A percentile compares a stretch with the other conserved stretches of the same genome.
phyloP scores from a whole-genome alignment of 768 basidiomycete genomes.

The Phanerochaete carnosa region DNA sequence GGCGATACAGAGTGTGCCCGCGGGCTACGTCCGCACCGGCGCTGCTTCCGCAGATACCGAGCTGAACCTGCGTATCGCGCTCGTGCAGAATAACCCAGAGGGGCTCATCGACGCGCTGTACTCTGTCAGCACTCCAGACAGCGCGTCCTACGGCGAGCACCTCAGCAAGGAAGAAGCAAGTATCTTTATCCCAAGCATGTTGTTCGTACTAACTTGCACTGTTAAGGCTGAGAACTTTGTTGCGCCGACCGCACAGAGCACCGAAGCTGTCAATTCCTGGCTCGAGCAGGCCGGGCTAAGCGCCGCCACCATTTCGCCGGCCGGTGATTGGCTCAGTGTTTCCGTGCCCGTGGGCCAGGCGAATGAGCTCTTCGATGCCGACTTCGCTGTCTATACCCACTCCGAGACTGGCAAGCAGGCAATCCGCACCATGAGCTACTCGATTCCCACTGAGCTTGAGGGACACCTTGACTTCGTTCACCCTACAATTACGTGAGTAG shows the following conservation, averaged over 20 bases:
- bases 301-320: conserved; percentile 20
- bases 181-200: not conserved
- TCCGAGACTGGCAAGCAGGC: conserved; percentile 17
- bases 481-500: conserved; percentile 28
- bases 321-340: conserved; percentile 26
- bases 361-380: conserved; percentile 25
- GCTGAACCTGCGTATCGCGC: conserved; percentile 26
- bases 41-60: conserved; percentile 15
- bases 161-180: conserved; percentile 26
- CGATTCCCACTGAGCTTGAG: conserved; percentile 25
- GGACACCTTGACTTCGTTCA: conserved; percentile 28
- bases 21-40: conserved; percentile 15
- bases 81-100: conserved; percentile 21
- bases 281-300: conserved; percentile 21
- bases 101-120: conserved; percentile 26
- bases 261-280: conserved; percentile 24
- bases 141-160: conserved; percentile 18
- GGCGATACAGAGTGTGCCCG: conserved; percentile 7
- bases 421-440: conserved; percentile 31
- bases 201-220: not conserved
- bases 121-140: conserved; percentile 20
- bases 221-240: conserved; percentile 24
- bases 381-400: conserved; percentile 27
- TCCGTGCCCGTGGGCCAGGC: conserved; percentile 24
- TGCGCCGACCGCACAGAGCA: conserved; percentile 18